Evolutionary conservation across 345 rosid genomes (phyloP).

Genomic region (thale cress (Arabidopsis thaliana)): DNA sequence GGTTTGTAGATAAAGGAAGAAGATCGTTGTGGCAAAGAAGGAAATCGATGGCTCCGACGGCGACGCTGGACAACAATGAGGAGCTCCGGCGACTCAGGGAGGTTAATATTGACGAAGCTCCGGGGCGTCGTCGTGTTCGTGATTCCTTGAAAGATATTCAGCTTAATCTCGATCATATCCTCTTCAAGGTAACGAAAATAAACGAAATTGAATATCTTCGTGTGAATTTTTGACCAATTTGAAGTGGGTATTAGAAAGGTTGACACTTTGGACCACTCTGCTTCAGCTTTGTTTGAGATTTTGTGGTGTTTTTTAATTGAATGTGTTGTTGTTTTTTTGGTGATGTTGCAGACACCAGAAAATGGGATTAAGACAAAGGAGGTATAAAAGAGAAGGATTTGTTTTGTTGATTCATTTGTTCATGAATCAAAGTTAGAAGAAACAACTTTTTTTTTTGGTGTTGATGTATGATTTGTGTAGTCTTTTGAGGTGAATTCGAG

Average conservation of each 20-base stretch:
- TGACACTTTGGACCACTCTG: constrained; percentile 20
- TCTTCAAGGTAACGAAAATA: constrained; percentile 64
- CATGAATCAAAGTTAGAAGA: constrained; percentile 25
- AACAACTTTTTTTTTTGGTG: not conserved
- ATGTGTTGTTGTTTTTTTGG: not conserved
- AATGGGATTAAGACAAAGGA: constrained; percentile 73
- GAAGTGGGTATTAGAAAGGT: constrained; percentile 32
- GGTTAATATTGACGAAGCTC: constrained; percentile 74
- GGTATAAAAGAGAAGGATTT: constrained; percentile 49
- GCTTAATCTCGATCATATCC: constrained; percentile 76
- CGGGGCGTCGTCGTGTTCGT: constrained; percentile 76
- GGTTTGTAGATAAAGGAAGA: constrained; percentile 41
- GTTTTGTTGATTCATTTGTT: not conserved
- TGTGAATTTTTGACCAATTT: not conserved
- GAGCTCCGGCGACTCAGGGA: constrained; percentile 65
- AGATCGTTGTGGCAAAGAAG: constrained; percentile 36
- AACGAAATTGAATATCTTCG: not conserved
- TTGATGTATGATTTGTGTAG: constrained; percentile 50
- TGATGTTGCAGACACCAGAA: constrained; percentile 62
- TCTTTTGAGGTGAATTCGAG: constrained; percentile 78
- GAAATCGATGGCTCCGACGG: constrained; percentile 48
- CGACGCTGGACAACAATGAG: constrained; percentile 52
- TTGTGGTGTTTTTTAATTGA: not conserved
- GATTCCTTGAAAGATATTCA: constrained; percentile 78
- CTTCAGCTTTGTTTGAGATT: constrained; percentile 16